Conservation (phyloP, 768 basidiomycete species). For the Trametes maxima region DNA sequence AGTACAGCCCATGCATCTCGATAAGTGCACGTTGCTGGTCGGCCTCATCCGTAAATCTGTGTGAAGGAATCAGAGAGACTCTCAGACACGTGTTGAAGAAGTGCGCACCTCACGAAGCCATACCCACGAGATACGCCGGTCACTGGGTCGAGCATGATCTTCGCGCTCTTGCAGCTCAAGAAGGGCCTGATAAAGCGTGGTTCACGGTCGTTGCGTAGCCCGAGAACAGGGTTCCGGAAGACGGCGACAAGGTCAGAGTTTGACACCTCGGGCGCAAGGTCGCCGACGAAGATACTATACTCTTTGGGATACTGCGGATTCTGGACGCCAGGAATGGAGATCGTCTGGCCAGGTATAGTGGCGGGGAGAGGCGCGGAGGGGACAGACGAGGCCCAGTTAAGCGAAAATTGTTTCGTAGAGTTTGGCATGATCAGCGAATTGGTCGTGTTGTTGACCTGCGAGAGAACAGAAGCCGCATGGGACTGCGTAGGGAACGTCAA, state of each 20-base stretch:
- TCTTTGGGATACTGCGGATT: constrained; percentile 74
- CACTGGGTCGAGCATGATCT: constrained; percentile 91
- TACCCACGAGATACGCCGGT: constrained; percentile 90
- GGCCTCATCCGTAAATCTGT: constrained; percentile 84
- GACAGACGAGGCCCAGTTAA: constrained; percentile 70
- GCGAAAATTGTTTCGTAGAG: constrained; percentile 76
- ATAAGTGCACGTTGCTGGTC: constrained; percentile 90
- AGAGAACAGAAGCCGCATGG: constrained; percentile 69
- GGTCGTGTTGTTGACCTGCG: constrained; percentile 57
- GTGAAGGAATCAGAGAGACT: constrained; percentile 21
- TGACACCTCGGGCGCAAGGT: constrained; percentile 89
- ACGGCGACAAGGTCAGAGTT: constrained; percentile 96
- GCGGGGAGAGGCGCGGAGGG: constrained; percentile 40
- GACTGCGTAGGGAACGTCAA: constrained; percentile 78
- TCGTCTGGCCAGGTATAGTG: constrained; percentile 36
- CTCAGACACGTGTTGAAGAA: constrained; percentile 6
- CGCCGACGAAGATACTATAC: constrained; percentile 93
- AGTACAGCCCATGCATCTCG: constrained; percentile 91
- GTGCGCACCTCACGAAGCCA: constrained; percentile 81
- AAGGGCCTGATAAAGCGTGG: constrained; percentile 90
- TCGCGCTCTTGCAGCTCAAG: constrained; percentile 91
- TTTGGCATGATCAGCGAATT: constrained; percentile 78
- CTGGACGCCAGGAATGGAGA: constrained; percentile 38
- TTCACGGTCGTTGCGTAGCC: constrained; percentile 81
- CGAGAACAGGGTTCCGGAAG: constrained; percentile 87